Conservation (phyloP, 345 rosid species). For the Nasturtium officinale region DNA sequence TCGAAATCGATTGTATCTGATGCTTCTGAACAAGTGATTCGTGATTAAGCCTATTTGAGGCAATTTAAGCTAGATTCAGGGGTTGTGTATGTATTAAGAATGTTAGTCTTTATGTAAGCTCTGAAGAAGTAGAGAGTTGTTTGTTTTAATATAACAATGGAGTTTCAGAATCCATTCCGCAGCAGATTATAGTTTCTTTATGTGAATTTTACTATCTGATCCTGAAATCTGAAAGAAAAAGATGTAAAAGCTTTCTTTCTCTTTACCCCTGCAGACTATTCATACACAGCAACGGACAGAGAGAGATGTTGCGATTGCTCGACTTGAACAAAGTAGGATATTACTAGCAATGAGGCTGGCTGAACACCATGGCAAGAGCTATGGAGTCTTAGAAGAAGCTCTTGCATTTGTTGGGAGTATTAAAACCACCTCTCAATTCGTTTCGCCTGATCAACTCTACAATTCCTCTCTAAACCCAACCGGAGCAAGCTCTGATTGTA, state of each 20-base stretch:
- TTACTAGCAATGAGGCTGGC: constrained; percentile 82
- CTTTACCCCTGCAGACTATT: constrained; percentile 56
- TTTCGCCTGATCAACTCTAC: constrained; percentile 65
- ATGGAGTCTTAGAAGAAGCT: constrained; percentile 89
- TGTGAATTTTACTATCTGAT: not conserved
- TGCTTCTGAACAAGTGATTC: not conserved
- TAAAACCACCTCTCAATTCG: constrained; percentile 48
- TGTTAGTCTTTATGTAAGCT: constrained; percentile 4
- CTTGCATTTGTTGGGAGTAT: constrained; percentile 80
- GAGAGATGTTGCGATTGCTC: constrained; percentile 84
- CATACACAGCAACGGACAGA: constrained; percentile 86
- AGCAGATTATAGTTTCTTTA: not conserved
- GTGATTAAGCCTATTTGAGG: not conserved
- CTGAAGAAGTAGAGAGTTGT: not conserved
- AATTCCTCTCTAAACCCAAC: constrained; percentile 45
- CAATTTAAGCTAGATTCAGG: too few species aligned
- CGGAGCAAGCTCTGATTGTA: constrained; percentile 45
- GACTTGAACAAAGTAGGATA: constrained; percentile 89
- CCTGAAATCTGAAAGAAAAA: not conserved
- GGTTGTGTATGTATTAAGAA: too few species aligned
- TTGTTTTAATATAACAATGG: not conserved
- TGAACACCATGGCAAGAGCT: constrained; percentile 81
- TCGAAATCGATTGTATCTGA: not conserved
- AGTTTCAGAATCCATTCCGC: not conserved
- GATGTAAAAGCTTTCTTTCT: not conserved